Conservation (phyloP, 352 stramenopile species). For the Elongisporangium anandrum region DNA sequence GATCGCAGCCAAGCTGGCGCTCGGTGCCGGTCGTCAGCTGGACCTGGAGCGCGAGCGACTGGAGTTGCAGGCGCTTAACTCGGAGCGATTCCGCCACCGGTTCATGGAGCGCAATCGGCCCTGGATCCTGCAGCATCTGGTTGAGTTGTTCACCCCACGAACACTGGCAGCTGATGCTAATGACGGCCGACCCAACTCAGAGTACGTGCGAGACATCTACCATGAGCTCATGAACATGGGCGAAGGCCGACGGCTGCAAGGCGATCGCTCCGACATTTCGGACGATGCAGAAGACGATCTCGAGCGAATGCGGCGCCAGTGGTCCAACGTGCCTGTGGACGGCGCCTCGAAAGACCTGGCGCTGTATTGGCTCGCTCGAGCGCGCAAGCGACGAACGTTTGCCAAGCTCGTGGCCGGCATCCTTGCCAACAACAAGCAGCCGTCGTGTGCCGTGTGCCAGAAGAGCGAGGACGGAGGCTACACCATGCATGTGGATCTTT, state of each 20-base stretch:
- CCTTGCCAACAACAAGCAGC: slow-evolving; percentile 75
- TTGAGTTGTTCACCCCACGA: slow-evolving; percentile 94
- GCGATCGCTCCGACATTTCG: slow-evolving; percentile 91
- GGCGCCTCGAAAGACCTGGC: slow-evolving; percentile 86
- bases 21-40: slow-evolving; percentile 91
- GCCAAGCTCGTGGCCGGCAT: slow-evolving; percentile 85
- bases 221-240: slow-evolving; percentile 93
- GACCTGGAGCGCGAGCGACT: slow-evolving; percentile 94
- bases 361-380: slow-evolving; percentile 91
- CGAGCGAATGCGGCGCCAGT: slow-evolving; percentile 82
- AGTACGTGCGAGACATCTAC: slow-evolving; percentile 97
- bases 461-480: slow-evolving; percentile 63
- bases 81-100: slow-evolving; percentile 93
- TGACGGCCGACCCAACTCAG: slow-evolving; percentile 84
- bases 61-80: slow-evolving; percentile 96
- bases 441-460: slow-evolving; percentile 78
- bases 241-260: slow-evolving; percentile 80
- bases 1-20: slow-evolving; percentile 91
- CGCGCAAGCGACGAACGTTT: slow-evolving; percentile 91
- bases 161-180: slow-evolving; percentile 60
- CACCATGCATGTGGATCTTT: slow-evolving; percentile 81
- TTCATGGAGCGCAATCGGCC: slow-evolving; percentile 96
- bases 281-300: slow-evolving; percentile 91
- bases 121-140: slow-evolving; percentile 96
- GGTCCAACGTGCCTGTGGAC: slow-evolving; percentile 79